phyloP scores from a whole-genome alignment of 2,329 filamentous ascomycete genomes.

The Pseudogymnoascus sp. region DNA sequence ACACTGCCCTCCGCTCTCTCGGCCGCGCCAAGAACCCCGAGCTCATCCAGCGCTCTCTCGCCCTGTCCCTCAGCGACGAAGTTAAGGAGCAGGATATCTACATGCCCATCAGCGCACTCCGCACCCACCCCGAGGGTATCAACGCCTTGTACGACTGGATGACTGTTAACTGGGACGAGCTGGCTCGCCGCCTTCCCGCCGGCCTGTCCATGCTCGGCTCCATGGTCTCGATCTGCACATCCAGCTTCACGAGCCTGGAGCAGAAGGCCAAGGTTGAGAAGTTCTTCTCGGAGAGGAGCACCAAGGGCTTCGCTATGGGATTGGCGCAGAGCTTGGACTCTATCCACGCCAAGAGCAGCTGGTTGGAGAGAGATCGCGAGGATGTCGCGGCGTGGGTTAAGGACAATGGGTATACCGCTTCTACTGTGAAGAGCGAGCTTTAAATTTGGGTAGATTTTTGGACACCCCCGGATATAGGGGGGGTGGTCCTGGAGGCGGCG shows the following conservation, averaged over 20 bases:
- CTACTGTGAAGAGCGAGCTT: slow-evolving; percentile 26
- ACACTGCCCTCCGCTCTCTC: slow-evolving; percentile 76
- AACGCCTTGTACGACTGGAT: slow-evolving; percentile 76
- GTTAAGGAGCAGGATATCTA: slow-evolving; percentile 95
- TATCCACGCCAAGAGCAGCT: slow-evolving; percentile 75
- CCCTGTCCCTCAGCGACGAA: slow-evolving; percentile 65
- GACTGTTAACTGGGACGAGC: slow-evolving; percentile 78
- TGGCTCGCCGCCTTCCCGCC: slow-evolving; percentile 77
- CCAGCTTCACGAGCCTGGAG: slow-evolving; percentile 67
- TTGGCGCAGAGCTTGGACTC: slow-evolving; percentile 84
- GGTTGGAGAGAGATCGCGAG: slow-evolving; percentile 66
- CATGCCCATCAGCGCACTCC: slow-evolving; percentile 72
- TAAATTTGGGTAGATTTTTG: slow-evolving; percentile 16
- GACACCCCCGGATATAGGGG: background rate
- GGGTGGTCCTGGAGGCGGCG: background rate
- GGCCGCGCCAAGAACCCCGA: slow-evolving; percentile 70
- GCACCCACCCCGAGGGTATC: slow-evolving; percentile 70
- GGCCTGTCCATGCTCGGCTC: slow-evolving; percentile 76
- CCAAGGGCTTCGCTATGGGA: slow-evolving; percentile 79
- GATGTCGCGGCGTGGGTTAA: slow-evolving; percentile 71
- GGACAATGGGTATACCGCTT: slow-evolving; percentile 48
- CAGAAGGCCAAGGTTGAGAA: slow-evolving; percentile 68
- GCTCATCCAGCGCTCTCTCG: slow-evolving; percentile 74
- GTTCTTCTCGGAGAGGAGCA: slow-evolving; percentile 78
- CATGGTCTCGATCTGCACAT: slow-evolving; percentile 75